Evolutionary conservation across 192 early-diverging fungal genomes (phyloP).

Genomic region (Gryganskiella cystojenkinii): DNA sequence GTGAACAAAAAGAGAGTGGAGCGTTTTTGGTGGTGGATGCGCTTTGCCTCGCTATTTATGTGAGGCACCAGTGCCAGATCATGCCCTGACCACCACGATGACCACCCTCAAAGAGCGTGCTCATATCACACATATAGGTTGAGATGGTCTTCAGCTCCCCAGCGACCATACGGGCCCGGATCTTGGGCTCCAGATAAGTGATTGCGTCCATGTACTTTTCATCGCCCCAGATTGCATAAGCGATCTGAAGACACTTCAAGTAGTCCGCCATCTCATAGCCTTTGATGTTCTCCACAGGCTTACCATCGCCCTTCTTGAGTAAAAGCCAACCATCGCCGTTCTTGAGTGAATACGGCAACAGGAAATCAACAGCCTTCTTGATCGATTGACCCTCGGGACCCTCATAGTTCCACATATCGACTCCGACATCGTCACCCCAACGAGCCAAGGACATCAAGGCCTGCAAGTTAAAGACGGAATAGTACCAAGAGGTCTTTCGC

Average conservation of each 20-base stretch:
- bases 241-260: slow-evolving; percentile 60
- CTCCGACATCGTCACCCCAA: slow-evolving; percentile 46
- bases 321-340: slow-evolving; percentile 61
- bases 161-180: slow-evolving; percentile 29
- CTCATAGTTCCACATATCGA: slow-evolving; percentile 57
- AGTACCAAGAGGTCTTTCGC: slow-evolving; percentile 60
- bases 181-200: slow-evolving; percentile 34
- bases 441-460: slow-evolving; percentile 56
- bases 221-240: slow-evolving; percentile 60
- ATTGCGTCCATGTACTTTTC: slow-evolving; percentile 53
- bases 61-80: slow-evolving; percentile 54
- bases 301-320: slow-evolving; percentile 52
- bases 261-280: slow-evolving; percentile 56
- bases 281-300: slow-evolving; percentile 57
- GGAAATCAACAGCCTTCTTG: slow-evolving; percentile 61
- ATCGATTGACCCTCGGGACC: slow-evolving; percentile 57
- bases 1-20: no score
- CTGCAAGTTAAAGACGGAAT: slow-evolving; percentile 60
- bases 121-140: slow-evolving; percentile 44
- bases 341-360: slow-evolving; percentile 59
- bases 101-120: slow-evolving; percentile 29
- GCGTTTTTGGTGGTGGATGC: background rate
- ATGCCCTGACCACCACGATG: slow-evolving; percentile 40
- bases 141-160: slow-evolving; percentile 36
- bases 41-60: no score